phyloP scores from a whole-genome alignment of 1,284 basidiomycete genomes.

The Waitea zeae region DNA sequence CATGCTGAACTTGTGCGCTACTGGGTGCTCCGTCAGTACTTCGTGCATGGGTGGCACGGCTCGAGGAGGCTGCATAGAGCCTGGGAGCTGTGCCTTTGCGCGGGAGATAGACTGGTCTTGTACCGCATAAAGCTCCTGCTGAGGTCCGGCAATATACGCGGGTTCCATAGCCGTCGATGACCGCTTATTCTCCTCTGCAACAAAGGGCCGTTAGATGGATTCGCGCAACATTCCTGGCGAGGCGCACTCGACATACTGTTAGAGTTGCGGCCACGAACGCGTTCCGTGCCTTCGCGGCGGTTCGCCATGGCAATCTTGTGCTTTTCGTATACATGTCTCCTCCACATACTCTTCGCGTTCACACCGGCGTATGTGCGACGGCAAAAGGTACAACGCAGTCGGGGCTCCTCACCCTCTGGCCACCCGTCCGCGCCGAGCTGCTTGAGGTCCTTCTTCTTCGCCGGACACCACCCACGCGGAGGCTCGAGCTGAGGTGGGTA shows the following conservation, averaged over 20 bases:
- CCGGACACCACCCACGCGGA: slow-evolving; percentile 65
- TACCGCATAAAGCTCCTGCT: too few relatives aligned
- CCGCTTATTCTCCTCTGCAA: background rate
- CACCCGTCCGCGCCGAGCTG: slow-evolving; percentile 44
- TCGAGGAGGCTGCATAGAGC: too few relatives aligned
- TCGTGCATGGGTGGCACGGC: too few relatives aligned
- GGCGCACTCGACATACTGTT: slow-evolving; percentile 54
- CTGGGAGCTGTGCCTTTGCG: too few relatives aligned
- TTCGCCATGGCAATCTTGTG: slow-evolving; percentile 78
- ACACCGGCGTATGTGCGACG: slow-evolving; percentile 63
- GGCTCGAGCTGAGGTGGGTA: slow-evolving; percentile 63
- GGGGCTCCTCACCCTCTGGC: slow-evolving; percentile 61
- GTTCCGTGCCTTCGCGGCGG: slow-evolving; percentile 47
- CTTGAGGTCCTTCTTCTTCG: slow-evolving; percentile 57
- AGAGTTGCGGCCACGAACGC: slow-evolving; percentile 38
- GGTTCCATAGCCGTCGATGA: too few relatives aligned
- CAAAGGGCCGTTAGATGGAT: background rate
- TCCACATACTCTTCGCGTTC: slow-evolving; percentile 79
- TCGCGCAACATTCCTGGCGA: background rate
- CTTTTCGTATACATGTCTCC: slow-evolving; percentile 70
- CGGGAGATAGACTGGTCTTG: too few relatives aligned
- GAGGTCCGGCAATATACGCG: too few relatives aligned
- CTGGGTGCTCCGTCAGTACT: too few relatives aligned
- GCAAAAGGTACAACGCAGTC: slow-evolving; percentile 66
- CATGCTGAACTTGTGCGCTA: too few relatives aligned